Evolutionary conservation across 371 early-diverging fungal species (phyloP).

Genomic region (Mucor circinelloides): DNA sequence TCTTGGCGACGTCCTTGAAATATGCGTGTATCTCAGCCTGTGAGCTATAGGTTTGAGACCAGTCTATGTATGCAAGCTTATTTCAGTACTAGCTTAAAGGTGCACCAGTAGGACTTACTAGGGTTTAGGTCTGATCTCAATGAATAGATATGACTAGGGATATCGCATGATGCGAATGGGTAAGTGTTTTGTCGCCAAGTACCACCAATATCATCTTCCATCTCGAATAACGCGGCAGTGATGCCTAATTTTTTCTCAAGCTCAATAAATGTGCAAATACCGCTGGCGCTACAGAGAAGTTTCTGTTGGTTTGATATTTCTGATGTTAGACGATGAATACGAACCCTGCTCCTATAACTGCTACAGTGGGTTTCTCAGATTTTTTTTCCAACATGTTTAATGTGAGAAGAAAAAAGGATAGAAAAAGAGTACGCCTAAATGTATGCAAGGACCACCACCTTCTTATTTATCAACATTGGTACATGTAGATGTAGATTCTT

Average conservation of each 20-base stretch:
- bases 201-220: constrained; percentile 56
- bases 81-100: neutral
- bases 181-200: constrained; percentile 66
- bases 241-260: constrained; percentile 52
- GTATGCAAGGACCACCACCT: neutral
- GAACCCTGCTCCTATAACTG: constrained; percentile 9
- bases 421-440: neutral
- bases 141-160: constrained; percentile 60
- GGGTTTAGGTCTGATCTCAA: constrained; percentile 47
- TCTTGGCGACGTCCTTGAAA: constrained; percentile 48
- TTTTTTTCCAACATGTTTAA: neutral
- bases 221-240: constrained; percentile 54
- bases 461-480: neutral
- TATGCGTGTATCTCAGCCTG: constrained; percentile 58
- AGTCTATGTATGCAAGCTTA: constrained; percentile 33
- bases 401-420: neutral
- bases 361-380: constrained; percentile 6
- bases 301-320: neutral
- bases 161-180: constrained; percentile 62
- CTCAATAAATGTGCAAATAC: constrained; percentile 63
- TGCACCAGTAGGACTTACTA: constrained; percentile 11
- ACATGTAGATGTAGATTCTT: neutral
- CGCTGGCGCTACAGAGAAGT: constrained; percentile 49
- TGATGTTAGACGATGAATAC: neutral
- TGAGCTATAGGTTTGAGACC: constrained; percentile 46